Evolutionary conservation across 2,329 filamentous ascomycete species (phyloP).

Genomic region (Fusarium sublunatum): DNA sequence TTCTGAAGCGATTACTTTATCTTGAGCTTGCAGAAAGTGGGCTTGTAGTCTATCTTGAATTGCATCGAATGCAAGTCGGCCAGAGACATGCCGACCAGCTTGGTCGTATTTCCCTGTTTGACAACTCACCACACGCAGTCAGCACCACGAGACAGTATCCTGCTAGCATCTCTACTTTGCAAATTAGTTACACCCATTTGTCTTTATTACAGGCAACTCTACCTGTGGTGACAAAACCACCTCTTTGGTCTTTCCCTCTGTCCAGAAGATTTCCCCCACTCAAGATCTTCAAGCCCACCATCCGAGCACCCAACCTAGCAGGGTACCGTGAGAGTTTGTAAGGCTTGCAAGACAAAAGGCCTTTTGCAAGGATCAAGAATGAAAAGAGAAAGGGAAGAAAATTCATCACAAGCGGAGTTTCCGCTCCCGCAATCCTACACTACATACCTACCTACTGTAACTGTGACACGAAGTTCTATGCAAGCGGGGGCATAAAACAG

Average conservation of each 20-base stretch:
- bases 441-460: not conserved
- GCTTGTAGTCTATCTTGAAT: not conserved
- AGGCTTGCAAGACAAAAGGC: not conserved
- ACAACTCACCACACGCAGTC: slow-evolving; percentile 23
- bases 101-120: slow-evolving; percentile 1
- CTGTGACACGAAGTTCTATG: slow-evolving; percentile 28
- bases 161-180: not conserved
- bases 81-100: not conserved
- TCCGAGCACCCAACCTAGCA: slow-evolving; percentile 19
- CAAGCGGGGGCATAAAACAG: slow-evolving; percentile 32
- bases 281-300: slow-evolving; percentile 28
- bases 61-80: not conserved
- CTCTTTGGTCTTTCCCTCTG: slow-evolving; percentile 6
- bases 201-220: slow-evolving; percentile 16
- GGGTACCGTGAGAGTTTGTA: slow-evolving; percentile 9
- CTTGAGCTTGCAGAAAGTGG: not conserved
- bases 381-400: slow-evolving; percentile 4
- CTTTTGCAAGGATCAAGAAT: not conserved
- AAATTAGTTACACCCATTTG: slow-evolving; percentile 19
- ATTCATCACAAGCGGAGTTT: slow-evolving; percentile 23
- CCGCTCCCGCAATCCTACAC: slow-evolving; percentile 40
- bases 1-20: slow-evolving; percentile 2
- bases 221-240: slow-evolving; percentile 6
- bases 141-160: slow-evolving; percentile 7
- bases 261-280: slow-evolving; percentile 14